Evolutionary conservation across 129 eudicot genomes (phyloP).

Genomic region (Sambucus nigra): DNA sequence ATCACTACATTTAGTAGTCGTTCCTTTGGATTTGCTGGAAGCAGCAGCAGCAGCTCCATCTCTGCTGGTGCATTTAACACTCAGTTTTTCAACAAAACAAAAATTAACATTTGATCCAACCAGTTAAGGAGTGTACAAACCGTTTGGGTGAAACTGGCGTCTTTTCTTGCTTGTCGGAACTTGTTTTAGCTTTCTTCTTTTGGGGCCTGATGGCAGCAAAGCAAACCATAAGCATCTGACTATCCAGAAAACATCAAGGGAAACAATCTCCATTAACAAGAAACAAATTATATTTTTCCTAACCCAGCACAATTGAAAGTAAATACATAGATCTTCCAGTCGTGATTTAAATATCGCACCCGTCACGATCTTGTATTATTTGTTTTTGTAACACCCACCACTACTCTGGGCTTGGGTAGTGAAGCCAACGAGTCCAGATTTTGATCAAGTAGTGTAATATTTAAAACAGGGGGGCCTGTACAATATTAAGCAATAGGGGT

Average conservation of each 20-base stretch:
- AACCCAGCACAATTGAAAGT: too few relatives aligned
- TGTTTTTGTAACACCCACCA: too few relatives aligned
- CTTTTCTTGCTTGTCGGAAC: constrained; percentile 32
- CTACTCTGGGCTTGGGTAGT: too few relatives aligned
- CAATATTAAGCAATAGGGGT: too few relatives aligned
- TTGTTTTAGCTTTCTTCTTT: constrained; percentile 49
- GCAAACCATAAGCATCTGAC: constrained; percentile 1
- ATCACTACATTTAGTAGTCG: constrained; percentile 21
- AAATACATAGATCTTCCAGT: too few relatives aligned
- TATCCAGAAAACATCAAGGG: not conserved
- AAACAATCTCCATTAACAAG: not conserved
- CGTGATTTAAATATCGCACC: too few relatives aligned
- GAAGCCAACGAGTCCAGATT: too few relatives aligned
- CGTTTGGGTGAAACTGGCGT: constrained; percentile 35
- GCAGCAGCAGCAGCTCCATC: constrained; percentile 22
- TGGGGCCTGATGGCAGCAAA: constrained; percentile 33
- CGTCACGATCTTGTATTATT: too few relatives aligned
- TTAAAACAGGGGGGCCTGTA: too few relatives aligned
- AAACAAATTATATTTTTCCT: too few relatives aligned
- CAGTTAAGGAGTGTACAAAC: constrained; percentile 17
- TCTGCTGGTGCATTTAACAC: not conserved
- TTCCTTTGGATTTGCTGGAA: constrained; percentile 31
- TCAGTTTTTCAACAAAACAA: not conserved
- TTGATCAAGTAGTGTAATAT: too few relatives aligned
- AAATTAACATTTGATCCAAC: not conserved